Evolutionary conservation across 352 stramenopile genomes (phyloP), one percentile per base, ranked within the genome.

Genomic region (Phytophthora hibernalis): DNA sequence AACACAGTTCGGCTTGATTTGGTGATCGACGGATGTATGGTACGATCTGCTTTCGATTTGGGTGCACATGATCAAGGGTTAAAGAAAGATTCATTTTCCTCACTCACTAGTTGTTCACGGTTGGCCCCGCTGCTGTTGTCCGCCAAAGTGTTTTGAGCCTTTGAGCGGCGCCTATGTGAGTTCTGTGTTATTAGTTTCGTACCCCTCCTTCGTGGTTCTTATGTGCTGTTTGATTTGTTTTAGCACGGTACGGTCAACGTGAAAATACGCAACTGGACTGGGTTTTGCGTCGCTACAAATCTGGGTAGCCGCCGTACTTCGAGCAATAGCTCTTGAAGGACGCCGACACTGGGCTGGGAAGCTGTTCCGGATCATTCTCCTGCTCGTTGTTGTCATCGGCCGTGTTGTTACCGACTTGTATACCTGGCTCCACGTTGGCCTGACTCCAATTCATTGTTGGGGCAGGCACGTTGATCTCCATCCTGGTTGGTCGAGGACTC

Each of bases 301-400:
- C 84, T 54, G 85, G 80, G 35, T 95, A 95, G 15, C 87, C 87
- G 40, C 87, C 87, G 51, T 95, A 95, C 63, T 93, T 95, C 21
- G 87, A 95, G 81, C 87, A 95, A 44, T 93, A 93, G 54, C 78
- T 82, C 61, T 86, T 90, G 73, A 92, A 91, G 18, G 80, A 77
- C 42, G 75, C 70, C 45, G 68, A 69, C 22, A 65, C 72, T 11
- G 79, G 68, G 16, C 66, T 82, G 13, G 65, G 22, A 11, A 67
- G 24, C 21, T 71, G 65, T 6, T 82, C 63, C 8, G 55, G 59
- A 22, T 61, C 52, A 54, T 53, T 56, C 18, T 63, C 50, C 15
- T 58, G 49, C 10, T 50, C 28, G 42, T 70, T 62, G 37, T 68
- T 59, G 40, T 61, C 64, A 54, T 54, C 56, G 16, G 2, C 49